A percentile compares a stretch with the other conserved stretches of the same genome.
phyloP scores from a whole-genome alignment of 441 rosid genomes.

The Eutrema salsugineum region DNA sequence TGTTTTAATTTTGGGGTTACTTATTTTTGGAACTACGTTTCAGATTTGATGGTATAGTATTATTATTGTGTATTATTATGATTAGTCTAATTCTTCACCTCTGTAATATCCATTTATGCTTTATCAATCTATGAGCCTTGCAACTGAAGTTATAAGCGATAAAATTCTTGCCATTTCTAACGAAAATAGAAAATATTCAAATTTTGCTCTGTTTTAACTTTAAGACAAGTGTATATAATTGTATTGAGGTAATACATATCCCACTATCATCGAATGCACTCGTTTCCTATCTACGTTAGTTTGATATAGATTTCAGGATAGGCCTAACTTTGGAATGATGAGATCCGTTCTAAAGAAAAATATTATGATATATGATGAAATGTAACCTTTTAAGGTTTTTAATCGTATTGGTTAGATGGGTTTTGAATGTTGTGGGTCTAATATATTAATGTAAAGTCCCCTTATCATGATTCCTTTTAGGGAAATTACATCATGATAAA shows the following conservation, averaged over 20 bases:
- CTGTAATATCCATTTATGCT: constrained; percentile 13
- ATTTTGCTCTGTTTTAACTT: not conserved
- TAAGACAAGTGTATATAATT: not conserved
- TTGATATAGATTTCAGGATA: constrained; percentile 11
- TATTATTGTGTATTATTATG: constrained; percentile 29
- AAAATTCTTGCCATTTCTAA: not conserved
- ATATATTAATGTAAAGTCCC: not conserved
- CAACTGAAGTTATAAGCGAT: not conserved
- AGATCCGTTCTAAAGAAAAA: not conserved
- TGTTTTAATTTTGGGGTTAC: constrained; percentile 31
- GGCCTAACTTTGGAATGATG: constrained; percentile 17
- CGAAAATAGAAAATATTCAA: not conserved
- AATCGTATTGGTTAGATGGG: not conserved
- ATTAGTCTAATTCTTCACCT: constrained; percentile 27
- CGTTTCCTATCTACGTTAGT: not conserved
- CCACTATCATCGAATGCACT: not conserved
- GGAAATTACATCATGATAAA: constrained; percentile 8
- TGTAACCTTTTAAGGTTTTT: not conserved
- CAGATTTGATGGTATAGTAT: constrained; percentile 35
- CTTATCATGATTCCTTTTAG: not conserved
- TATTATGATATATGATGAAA: not conserved
- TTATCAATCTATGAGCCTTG: not conserved
- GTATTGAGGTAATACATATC: not conserved
- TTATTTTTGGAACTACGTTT: constrained; percentile 34
- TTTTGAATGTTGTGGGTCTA: constrained; percentile 8